These are phyloP conservation scores for Penicillium simplicissimum DNA, from an alignment of 495 filamentous ascomycete genomes.

Conservation along the genomic window DNA sequence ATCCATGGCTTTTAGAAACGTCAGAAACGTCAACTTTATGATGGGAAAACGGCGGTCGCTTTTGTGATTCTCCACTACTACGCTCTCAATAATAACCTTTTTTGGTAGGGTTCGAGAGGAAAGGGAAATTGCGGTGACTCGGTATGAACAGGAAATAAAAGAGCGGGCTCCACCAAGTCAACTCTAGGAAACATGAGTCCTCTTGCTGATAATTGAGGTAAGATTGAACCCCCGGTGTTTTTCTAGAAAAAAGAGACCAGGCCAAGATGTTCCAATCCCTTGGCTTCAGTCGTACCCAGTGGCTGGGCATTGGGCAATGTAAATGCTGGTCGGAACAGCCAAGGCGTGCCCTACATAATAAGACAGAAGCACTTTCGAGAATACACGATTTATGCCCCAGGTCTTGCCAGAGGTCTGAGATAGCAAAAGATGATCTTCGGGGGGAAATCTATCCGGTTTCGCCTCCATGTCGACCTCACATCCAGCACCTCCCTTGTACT, in stretches of 20 bases:
- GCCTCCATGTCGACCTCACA: constrained; percentile 4
- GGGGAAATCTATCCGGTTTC: not conserved
- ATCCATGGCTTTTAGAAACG: constrained; percentile 19
- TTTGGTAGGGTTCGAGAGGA: not conserved
- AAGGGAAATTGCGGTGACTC: not conserved
- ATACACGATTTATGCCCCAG: not conserved
- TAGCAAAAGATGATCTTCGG: not conserved
- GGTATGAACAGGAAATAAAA: not conserved
- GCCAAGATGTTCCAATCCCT: constrained; percentile 2
- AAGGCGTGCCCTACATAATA: constrained; percentile 1
- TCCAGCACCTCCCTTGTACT: not conserved
- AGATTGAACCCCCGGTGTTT: constrained; percentile 5
- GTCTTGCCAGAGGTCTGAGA: not conserved
- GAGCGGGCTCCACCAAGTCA: constrained; percentile 10
- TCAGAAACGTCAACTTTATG: constrained; percentile 22
- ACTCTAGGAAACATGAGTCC: not conserved
- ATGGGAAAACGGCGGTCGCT: constrained; percentile 26
- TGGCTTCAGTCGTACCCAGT: not conserved
- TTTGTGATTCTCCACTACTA: constrained; percentile 7
- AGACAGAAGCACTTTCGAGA: not conserved
- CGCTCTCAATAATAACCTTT: not conserved
- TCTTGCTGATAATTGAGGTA: constrained; percentile 5
- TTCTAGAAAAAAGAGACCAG: not conserved
- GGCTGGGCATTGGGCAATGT: constrained; percentile 8
- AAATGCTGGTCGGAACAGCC: not conserved